Percentiles rank a stretch among this genome's conserved stretches.
phyloP scores from a whole-genome alignment of 345 rosid species.

The Sonneratia caseolaris region DNA sequence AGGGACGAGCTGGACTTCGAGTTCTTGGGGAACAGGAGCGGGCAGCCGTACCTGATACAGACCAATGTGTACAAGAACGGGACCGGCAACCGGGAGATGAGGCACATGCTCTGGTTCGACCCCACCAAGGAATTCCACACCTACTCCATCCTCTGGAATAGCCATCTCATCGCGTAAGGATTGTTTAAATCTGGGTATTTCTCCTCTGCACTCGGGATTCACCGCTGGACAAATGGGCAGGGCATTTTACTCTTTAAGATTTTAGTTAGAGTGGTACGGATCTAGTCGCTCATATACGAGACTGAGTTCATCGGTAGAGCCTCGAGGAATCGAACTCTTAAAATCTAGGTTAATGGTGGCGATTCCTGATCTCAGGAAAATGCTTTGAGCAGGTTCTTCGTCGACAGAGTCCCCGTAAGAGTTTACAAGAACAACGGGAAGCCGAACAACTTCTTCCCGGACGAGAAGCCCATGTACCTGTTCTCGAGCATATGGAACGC shows the following conservation, averaged over 20 bases:
- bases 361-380: too few relatives aligned
- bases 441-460: constrained; percentile 75
- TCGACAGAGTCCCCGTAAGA: constrained; percentile 67
- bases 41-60: constrained; percentile 78
- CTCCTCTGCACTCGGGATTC: too few relatives aligned
- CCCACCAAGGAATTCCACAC: constrained; percentile 77
- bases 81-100: constrained; percentile 83
- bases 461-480: constrained; percentile 90
- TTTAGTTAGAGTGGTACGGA: too few relatives aligned
- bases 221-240: too few relatives aligned
- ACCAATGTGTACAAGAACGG: constrained; percentile 91
- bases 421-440: constrained; percentile 79
- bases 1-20: constrained; percentile 94
- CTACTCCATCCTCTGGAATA: constrained; percentile 78
- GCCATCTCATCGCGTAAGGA: constrained; percentile 71
- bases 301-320: too few relatives aligned
- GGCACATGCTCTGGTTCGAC: constrained; percentile 93
- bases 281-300: too few relatives aligned
- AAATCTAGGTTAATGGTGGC: too few relatives aligned
- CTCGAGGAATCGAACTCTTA: too few relatives aligned
- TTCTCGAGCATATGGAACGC: constrained; percentile 98
- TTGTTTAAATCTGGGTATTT: too few relatives aligned
- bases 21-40: constrained; percentile 88
- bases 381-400: constrained; percentile 46
- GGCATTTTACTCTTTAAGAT: too few relatives aligned